Conservation (phyloP, 2,329 filamentous ascomycete genomes). For the Xylaria digitata region DNA sequence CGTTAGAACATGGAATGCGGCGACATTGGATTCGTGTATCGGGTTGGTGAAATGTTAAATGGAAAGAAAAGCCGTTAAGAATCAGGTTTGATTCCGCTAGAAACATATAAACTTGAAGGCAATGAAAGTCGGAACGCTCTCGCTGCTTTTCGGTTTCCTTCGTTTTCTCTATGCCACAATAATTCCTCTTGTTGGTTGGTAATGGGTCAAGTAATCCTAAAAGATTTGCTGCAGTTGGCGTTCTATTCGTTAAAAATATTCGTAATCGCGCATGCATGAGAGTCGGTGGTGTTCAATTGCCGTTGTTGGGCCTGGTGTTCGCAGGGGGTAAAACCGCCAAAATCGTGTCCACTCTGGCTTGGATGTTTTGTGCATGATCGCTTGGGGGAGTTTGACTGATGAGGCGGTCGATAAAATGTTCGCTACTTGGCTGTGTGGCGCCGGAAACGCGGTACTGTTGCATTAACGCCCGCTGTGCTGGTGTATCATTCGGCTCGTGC, state of each 20-base stretch:
- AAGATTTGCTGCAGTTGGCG: not conserved
- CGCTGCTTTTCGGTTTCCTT: not conserved
- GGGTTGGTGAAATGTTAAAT: not conserved
- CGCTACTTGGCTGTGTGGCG: conserved; percentile 19
- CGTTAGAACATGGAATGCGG: not conserved
- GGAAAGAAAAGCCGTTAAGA: not conserved
- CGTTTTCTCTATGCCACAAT: not conserved
- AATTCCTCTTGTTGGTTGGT: not conserved
- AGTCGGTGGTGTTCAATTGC: not conserved
- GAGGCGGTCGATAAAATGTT: conserved; percentile 29
- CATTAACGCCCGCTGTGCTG: conserved; percentile 30
- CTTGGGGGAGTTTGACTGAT: conserved; percentile 5
- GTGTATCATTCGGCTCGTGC: conserved; percentile 24
- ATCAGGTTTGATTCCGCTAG: not conserved
- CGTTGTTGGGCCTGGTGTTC: not conserved
- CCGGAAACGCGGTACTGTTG: conserved; percentile 22
- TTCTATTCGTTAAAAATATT: not conserved
- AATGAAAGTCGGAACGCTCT: not conserved
- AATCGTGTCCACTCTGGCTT: conserved; percentile 13
- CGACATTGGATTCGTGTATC: not conserved
- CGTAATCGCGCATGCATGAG: not conserved
- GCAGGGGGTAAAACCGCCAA: not conserved
- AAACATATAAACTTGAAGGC: not conserved
- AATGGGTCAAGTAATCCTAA: not conserved
- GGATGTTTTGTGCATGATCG: conserved; percentile 20